phyloP scores from a whole-genome alignment of 495 filamentous ascomycete genomes.

The Xanthoparmelia taractica region DNA sequence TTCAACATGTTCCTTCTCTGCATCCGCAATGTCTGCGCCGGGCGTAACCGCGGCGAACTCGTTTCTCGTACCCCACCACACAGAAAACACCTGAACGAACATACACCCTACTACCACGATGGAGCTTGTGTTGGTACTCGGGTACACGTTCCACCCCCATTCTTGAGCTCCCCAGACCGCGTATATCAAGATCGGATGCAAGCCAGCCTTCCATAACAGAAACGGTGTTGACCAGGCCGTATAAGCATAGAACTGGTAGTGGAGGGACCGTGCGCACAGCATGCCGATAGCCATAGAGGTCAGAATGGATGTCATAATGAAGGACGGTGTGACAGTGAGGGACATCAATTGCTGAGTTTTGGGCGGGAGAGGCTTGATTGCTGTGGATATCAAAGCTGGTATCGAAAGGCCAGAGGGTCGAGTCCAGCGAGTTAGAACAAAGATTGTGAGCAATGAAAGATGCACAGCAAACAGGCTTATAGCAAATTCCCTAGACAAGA shows the following conservation, averaged over 20 bases:
- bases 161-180: constrained; percentile 77
- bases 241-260: constrained; percentile 97
- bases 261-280: constrained; percentile 82
- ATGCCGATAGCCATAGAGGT: constrained; percentile 76
- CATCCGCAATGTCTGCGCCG: constrained; percentile 1
- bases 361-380: constrained; percentile 39
- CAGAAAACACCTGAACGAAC: constrained; percentile 52
- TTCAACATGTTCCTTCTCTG: constrained; percentile 6
- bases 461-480: constrained; percentile 60
- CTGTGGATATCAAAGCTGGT: constrained; percentile 34
- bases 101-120: constrained; percentile 65
- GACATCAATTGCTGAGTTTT: constrained; percentile 48
- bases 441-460: constrained; percentile 53
- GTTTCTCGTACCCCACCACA: constrained; percentile 53
- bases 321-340: constrained; percentile 57
- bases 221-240: constrained; percentile 87
- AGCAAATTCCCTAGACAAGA: constrained; percentile 70
- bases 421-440: constrained; percentile 51
- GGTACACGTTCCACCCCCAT: constrained; percentile 94
- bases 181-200: constrained; percentile 66
- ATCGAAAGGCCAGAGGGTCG: constrained; percentile 37
- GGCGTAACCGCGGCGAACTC: constrained; percentile 27
- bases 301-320: constrained; percentile 70
- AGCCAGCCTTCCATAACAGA: constrained; percentile 73
- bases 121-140: constrained; percentile 79